Base-by-base conservation (phyloP, 805 yeast genomes). In the Scheffersomyces stipitis region DNA sequence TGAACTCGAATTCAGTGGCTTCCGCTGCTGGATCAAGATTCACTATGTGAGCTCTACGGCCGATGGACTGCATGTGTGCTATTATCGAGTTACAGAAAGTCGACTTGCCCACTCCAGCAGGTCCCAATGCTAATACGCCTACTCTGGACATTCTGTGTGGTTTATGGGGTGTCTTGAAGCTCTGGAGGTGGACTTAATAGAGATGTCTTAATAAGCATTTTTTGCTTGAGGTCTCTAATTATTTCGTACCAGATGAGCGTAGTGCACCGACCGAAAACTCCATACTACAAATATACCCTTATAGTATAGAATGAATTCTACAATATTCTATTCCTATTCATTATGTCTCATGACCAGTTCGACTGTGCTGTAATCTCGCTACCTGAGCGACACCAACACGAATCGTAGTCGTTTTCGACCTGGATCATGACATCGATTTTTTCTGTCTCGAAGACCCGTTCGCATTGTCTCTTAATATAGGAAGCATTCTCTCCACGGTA, bases 141-240 rank as follows among this genome's bases (percentile, higher is more conserved):
- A 89, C 96, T 65, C 96, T 75, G 3, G 97, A 88, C 99, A 93
- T 91, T n/a, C n/a, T n/a, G n/a, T n/a, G n/a, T n/a, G n/a, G n/a
- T n/a, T n/a, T n/a, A n/a, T n/a, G n/a, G n/a, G n/a, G n/a, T n/a
- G n/a, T n/a, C n/a, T n/a, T n/a, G n/a, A n/a, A n/a, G n/a, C n/a
- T n/a, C n/a, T n/a, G n/a, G n/a, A n/a, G n/a, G n/a, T n/a, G n/a
- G n/a, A n/a, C n/a, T n/a, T n/a, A n/a, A n/a, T n/a, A n/a, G n/a
- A n/a, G n/a, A n/a, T n/a, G n/a, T n/a, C n/a, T n/a, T n/a, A n/a
- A n/a, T n/a, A n/a, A n/a, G n/a, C n/a, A n/a, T n/a, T n/a, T n/a
- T n/a, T n/a, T n/a, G n/a, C n/a, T n/a, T n/a, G n/a, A n/a, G n/a
- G n/a, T n/a, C n/a, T n/a, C n/a, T n/a, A n/a, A n/a, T n/a, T n/a